Base-by-base conservation (phyloP, 1,284 basidiomycete species). In the Rhodofomes roseus region DNA sequence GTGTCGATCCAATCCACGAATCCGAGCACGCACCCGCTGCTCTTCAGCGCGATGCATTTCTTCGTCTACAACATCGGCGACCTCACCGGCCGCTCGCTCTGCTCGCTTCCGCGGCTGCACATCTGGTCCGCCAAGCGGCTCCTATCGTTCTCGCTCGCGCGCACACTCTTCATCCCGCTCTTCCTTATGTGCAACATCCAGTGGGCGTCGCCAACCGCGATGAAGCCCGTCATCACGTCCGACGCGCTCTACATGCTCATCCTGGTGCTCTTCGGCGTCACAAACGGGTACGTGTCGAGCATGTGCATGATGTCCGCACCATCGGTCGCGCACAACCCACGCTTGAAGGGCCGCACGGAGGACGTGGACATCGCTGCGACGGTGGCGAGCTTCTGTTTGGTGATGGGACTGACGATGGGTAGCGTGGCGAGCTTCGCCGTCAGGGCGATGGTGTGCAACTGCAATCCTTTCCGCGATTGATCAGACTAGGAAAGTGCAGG, bases 331-430 rank as follows among this genome's bases (percentile, higher is more conserved):
- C 88, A 90, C 69, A 93, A 93, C 67, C 83, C 84, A 14, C 76
- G 80, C 54, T 70, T 93, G 53, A 79, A 79, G 63, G 84, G 85
- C 3, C 76, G 81, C 65, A 80, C 72, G 66, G 85, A 90, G 56
- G 90, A 95, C 66, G 87, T 93, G 29, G 93, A 95, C 66, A 80
- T 90, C 20, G 92, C 92, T 2, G 92, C 92, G 2, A 90, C 89
- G 0, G 79, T 95, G 9, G 86, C 50, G 22, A 52, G 18, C 31
- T 52, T 94, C 73, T 92, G 83, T 63, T 72, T 94, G 18, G 87
- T 93, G 1, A 85, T 84, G 3, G 93, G 93, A 2, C 76, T 96
- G 55, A 84, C 83, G 2, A 57, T 84, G 0, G 93, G 93, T 0
- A 92, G 92, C 69, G 71, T 90, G 50, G 79, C 80, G 43, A 95